These are phyloP conservation scores for Acer negundo DNA, from an alignment of 345 rosid genomes.

Conservation along the genomic window DNA sequence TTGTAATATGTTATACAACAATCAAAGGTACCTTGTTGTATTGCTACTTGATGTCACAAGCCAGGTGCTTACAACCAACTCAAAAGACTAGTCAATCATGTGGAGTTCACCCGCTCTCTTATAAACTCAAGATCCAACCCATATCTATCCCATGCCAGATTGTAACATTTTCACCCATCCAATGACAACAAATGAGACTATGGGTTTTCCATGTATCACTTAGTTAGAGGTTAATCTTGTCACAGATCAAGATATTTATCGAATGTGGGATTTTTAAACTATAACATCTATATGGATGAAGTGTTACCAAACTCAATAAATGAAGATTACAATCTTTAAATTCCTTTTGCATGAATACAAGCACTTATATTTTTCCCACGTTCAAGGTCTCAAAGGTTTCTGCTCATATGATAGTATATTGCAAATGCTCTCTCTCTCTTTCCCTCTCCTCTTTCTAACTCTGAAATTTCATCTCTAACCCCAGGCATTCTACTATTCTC, in stretches of 20 bases:
- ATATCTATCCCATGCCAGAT: not conserved
- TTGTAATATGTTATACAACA: not conserved
- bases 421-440: slow-evolving; percentile 1
- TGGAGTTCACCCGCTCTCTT: not conserved
- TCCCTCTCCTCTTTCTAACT: slow-evolving; percentile 23
- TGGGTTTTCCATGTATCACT: not conserved
- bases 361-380: not conserved
- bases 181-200: not conserved
- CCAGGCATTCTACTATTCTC: slow-evolving; percentile 55
- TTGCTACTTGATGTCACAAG: not conserved
- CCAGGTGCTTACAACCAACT: not conserved
- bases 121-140: not conserved
- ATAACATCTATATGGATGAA: not conserved
- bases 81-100: not conserved
- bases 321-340: not conserved
- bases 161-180: not conserved
- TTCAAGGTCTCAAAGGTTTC: not conserved
- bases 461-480: slow-evolving; percentile 57
- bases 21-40: not conserved
- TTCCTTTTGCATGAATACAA: not conserved
- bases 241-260: not conserved
- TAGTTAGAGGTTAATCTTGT: not conserved
- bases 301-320: not conserved
- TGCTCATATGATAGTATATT: not conserved
- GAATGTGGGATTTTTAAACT: not conserved